Evolutionary conservation across 305 asterid genomes (phyloP), one percentile per base, ranked within the genome.

Genomic region (Striga hermonthica): DNA sequence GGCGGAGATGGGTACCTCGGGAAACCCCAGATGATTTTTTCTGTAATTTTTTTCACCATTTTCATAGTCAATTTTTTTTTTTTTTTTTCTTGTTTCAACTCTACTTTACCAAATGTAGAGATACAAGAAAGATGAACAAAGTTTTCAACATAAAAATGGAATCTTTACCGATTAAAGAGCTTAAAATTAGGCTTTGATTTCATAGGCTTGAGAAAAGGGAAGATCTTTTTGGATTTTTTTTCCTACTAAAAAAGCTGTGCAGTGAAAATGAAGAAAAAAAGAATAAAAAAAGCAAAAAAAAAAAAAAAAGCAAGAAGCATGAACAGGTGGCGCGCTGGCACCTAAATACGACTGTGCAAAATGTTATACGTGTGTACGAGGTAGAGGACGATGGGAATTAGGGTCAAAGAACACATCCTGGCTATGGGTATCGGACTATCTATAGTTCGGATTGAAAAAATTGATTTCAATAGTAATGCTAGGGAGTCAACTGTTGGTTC

Each of bases 1-100:
- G 72, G 49, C 37, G 76, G 62, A 0, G 80, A 71, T 7, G 75
- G 79, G 64, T 57, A 78, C 67, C 78, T 78, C 81, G 75, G 66
- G 52, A 84, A 81, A 67, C 82, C 83, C 86, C 87, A 82, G 38
- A 82, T 55, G 7, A 75, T 56, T 43, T 82, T 87, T 4, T 81
- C 91, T 3, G 86, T 60, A 57, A 82, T 78, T 8, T 76, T 81
- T 13, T 80, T 82, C 52, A 55, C 64, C 41, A 65, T 60, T 62
- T 86, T 86, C 95, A 86, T 86, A 37, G 7, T 36, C 55, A 12
- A 28, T 10, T 37, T n/a, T n/a, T n/a, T n/a, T n/a, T n/a, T n/a
- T n/a, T n/a, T n/a, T n/a, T n/a, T n/a, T 47, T 54, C 2, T 11
- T 48, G 1, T 49, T 8, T 13, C 14, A 2, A 49, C 44, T 4